A percentile compares a stretch with the other conserved stretches of the same genome.
Evolutionary conservation across 2,329 filamentous ascomycete genomes (phyloP).

Genomic region (Achaetomium macrosporum): DNA sequence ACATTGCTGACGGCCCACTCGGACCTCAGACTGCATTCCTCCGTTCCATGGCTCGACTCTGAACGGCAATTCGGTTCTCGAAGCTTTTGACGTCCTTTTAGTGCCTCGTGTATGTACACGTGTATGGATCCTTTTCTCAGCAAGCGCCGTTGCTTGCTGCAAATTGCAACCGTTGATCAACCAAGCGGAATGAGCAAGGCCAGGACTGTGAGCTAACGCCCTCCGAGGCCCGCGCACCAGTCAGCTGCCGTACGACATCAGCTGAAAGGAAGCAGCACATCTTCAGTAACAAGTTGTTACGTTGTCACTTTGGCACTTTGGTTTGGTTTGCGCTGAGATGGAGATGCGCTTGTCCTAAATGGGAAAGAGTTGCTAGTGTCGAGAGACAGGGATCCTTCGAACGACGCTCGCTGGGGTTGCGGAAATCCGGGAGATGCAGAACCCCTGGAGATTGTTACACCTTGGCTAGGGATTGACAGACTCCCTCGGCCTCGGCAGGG

Average conservation of each 20-base stretch:
- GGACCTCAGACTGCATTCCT: neutral
- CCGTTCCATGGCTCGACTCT: neutral
- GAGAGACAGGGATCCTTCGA: too few relatives aligned
- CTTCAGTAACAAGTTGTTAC: too few relatives aligned
- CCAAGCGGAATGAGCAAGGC: too few relatives aligned
- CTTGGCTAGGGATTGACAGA: neutral
- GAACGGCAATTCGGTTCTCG: conserved; percentile 19
- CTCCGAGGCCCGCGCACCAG: too few relatives aligned
- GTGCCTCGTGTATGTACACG: neutral
- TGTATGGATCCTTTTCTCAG: conserved; percentile 2
- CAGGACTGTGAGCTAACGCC: too few relatives aligned
- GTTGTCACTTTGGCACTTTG: too few relatives aligned
- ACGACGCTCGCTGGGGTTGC: neutral
- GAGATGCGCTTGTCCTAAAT: conserved; percentile 16
- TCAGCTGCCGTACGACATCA: too few relatives aligned
- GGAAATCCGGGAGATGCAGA: neutral
- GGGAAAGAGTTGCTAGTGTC: neutral
- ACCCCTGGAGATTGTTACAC: neutral
- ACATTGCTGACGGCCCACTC: conserved; percentile 2
- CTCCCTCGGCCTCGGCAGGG: neutral
- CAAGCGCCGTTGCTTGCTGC: neutral
- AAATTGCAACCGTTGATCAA: too few relatives aligned
- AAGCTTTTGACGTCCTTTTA: conserved; percentile 15
- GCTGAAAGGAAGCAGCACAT: neutral
- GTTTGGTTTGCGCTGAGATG: too few relatives aligned